Conservation (phyloP, 2,329 filamentous ascomycete species). For the Coniochaeta sp. region DNA sequence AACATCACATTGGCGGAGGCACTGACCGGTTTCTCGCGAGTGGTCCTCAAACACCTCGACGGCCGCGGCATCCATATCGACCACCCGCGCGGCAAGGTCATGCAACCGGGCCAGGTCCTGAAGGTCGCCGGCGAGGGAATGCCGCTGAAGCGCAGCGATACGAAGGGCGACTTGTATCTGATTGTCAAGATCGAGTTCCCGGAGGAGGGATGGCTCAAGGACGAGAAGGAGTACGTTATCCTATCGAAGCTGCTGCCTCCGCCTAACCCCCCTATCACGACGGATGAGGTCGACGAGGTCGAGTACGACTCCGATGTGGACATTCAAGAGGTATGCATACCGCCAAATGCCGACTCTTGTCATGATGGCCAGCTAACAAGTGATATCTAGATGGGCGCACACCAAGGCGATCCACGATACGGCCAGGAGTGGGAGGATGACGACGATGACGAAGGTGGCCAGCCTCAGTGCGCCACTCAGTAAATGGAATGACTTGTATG, state of each 20-base stretch:
- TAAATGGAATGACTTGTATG: slow-evolving; percentile 30
- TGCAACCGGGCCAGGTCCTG: slow-evolving; percentile 77
- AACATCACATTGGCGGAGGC: slow-evolving; percentile 78
- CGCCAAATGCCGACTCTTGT: neutral
- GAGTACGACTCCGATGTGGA: slow-evolving; percentile 77
- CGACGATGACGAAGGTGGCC: slow-evolving; percentile 57
- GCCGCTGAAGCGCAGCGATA: slow-evolving; percentile 81
- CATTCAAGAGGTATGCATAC: slow-evolving; percentile 61
- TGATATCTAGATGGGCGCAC: slow-evolving; percentile 56
- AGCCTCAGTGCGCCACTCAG: slow-evolving; percentile 67
- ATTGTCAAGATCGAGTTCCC: slow-evolving; percentile 84
- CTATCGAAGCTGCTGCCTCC: slow-evolving; percentile 71
- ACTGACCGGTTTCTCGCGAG: slow-evolving; percentile 79
- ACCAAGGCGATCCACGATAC: slow-evolving; percentile 59
- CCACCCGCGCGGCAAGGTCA: slow-evolving; percentile 71
- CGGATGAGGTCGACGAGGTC: slow-evolving; percentile 78
- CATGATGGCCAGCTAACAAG: slow-evolving; percentile 4
- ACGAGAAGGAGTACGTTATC: slow-evolving; percentile 61
- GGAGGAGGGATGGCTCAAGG: slow-evolving; percentile 71
- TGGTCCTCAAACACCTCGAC: slow-evolving; percentile 87
- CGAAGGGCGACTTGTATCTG: slow-evolving; percentile 80
- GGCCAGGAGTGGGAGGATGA: slow-evolving; percentile 64
- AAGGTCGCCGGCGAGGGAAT: slow-evolving; percentile 89
- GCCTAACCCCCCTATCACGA: slow-evolving; percentile 51
- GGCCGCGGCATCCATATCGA: slow-evolving; percentile 80